Evolutionary conservation across 2,329 filamentous ascomycete species (phyloP).

Genomic region (Chalaropsis thielavioides): DNA sequence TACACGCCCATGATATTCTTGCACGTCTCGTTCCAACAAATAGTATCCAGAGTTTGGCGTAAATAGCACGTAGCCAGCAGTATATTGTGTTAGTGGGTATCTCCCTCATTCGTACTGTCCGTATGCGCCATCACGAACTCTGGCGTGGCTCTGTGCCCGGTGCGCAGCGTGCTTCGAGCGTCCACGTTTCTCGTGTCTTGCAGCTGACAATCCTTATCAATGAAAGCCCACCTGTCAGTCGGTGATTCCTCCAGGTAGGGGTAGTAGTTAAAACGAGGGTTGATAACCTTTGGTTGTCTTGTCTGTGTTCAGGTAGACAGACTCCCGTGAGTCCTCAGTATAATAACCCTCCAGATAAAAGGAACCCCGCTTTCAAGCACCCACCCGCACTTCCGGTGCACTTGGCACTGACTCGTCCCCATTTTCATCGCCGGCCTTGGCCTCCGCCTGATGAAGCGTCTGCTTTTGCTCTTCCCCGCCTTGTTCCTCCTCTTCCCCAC

Average conservation of each 20-base stretch:
- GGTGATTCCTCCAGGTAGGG: background rate
- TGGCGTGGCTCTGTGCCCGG: background rate
- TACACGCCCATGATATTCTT: too few species aligned
- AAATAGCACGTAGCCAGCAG: too few species aligned
- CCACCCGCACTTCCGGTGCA: background rate
- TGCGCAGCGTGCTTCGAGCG: background rate
- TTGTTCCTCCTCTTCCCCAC: background rate
- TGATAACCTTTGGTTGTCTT: background rate
- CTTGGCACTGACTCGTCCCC: background rate
- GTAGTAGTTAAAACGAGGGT: background rate
- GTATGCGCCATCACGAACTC: background rate
- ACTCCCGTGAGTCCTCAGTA: background rate
- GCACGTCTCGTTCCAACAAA: too few species aligned
- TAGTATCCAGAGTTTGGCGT: too few species aligned
- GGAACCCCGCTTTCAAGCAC: background rate
- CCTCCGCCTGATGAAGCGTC: background rate
- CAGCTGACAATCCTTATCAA: slow-evolving; percentile 3
- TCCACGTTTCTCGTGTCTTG: background rate
- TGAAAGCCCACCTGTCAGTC: background rate
- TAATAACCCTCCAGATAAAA: background rate
- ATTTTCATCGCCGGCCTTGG: background rate
- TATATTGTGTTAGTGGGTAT: background rate
- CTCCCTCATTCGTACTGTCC: too few species aligned
- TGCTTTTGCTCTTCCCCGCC: background rate
- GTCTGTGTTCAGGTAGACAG: background rate